Percentiles rank a stretch among this genome's conserved stretches.
phyloP scores from a whole-genome alignment of 2,329 filamentous ascomycete genomes.

The Lanzia echinophila region DNA sequence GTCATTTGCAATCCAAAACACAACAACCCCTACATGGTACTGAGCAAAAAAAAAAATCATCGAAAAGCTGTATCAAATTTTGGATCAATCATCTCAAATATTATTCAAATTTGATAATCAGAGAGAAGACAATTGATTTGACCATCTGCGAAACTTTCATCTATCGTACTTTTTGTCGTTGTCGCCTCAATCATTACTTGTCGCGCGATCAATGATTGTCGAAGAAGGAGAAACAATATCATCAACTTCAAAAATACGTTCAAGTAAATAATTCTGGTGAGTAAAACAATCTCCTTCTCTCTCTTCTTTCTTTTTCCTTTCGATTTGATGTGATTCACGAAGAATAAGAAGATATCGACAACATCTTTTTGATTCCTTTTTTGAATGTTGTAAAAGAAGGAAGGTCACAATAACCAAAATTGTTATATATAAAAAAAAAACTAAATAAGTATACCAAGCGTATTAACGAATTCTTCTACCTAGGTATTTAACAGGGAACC shows the following conservation, averaged over 20 bases:
- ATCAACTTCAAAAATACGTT: background rate
- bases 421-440: no score
- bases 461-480: background rate
- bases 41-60: no score
- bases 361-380: background rate
- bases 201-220: no score
- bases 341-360: background rate
- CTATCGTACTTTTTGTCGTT: no score
- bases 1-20: no score
- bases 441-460: no score
- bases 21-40: no score
- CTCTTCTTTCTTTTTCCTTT: background rate
- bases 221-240: background rate
- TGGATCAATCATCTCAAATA: no score
- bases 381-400: background rate
- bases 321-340: no score
- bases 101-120: background rate
- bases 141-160: background rate
- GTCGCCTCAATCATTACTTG: no score
- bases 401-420: background rate
- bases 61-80: no score
- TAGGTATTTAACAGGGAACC: background rate
- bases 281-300: background rate
- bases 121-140: background rate
- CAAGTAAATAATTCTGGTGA: background rate